Conservation (phyloP, 2,329 filamentous ascomycete species). For the Taxawa tesnikishii region DNA sequence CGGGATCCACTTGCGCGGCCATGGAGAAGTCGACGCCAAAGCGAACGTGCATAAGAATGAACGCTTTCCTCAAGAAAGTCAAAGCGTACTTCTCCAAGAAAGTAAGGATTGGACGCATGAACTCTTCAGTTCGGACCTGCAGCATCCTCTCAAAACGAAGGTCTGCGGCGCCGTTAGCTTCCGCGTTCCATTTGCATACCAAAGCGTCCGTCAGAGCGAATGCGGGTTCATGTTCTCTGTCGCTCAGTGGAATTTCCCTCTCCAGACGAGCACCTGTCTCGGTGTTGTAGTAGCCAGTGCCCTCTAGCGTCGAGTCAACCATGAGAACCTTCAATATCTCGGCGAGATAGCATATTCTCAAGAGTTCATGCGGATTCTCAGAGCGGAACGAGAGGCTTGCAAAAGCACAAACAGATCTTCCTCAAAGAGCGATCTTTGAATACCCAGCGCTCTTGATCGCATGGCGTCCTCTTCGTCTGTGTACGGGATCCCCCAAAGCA, state of each 20-base stretch:
- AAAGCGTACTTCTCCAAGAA: slow-evolving; percentile 67
- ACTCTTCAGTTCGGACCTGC: too few relatives aligned
- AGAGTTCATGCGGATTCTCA: slow-evolving; percentile 59
- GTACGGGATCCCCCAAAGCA: too few relatives aligned
- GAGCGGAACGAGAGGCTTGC: slow-evolving; percentile 53
- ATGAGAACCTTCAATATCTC: slow-evolving; percentile 76
- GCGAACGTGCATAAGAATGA: slow-evolving; percentile 74
- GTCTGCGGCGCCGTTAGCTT: too few relatives aligned
- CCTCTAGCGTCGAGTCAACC: slow-evolving; percentile 28
- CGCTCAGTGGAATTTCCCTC: too few relatives aligned
- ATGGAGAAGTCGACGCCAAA: slow-evolving; percentile 73
- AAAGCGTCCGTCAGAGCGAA: too few relatives aligned
- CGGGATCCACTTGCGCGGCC: slow-evolving; percentile 38
- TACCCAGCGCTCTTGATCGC: too few relatives aligned
- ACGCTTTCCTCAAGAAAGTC: slow-evolving; percentile 76
- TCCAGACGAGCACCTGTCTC: too few relatives aligned
- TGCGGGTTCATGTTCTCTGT: too few relatives aligned
- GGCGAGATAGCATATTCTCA: slow-evolving; percentile 78
- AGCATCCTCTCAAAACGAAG: not conserved
- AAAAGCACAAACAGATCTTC: slow-evolving; percentile 71
- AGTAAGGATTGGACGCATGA: too few relatives aligned
- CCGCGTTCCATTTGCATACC: too few relatives aligned
- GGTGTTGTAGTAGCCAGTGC: too few relatives aligned
- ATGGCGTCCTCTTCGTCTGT: too few relatives aligned
- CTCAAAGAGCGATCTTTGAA: slow-evolving; percentile 54